Evolutionary conservation across 2,329 filamentous ascomycete species (phyloP).

Genomic region (Lasiodiplodia sp.): DNA sequence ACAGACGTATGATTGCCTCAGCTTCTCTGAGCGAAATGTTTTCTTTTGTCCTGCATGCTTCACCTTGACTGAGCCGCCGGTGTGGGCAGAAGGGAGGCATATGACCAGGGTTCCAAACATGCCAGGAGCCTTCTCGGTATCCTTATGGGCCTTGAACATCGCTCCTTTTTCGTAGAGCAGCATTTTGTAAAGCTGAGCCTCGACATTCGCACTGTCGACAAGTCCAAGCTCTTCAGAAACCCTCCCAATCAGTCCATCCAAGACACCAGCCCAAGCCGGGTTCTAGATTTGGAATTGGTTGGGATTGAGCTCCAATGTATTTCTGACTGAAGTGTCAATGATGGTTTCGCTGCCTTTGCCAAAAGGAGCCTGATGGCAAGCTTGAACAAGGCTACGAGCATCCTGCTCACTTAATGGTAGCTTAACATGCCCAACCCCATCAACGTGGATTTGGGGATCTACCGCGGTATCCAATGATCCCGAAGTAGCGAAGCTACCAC

Average conservation of each 20-base stretch:
- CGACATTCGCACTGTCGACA: slow-evolving; percentile 29
- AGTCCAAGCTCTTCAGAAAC: slow-evolving; percentile 33
- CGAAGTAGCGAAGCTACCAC: neutral
- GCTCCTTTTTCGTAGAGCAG: slow-evolving; percentile 53
- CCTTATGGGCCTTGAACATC: slow-evolving; percentile 57
- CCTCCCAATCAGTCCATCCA: slow-evolving; percentile 33
- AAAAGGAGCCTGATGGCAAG: slow-evolving; percentile 39
- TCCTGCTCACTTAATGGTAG: neutral
- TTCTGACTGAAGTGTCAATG: slow-evolving; percentile 39
- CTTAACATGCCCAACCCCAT: neutral
- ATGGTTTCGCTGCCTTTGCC: slow-evolving; percentile 42
- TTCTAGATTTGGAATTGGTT: slow-evolving; percentile 37
- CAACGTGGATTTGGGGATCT: slow-evolving; percentile 8
- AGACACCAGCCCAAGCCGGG: slow-evolving; percentile 35
- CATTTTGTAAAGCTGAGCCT: slow-evolving; percentile 35
- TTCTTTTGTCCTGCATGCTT: slow-evolving; percentile 47
- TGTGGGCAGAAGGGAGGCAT: slow-evolving; percentile 56
- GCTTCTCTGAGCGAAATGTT: neutral
- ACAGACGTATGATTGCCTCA: neutral
- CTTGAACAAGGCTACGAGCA: slow-evolving; percentile 33
- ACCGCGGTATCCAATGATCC: neutral
- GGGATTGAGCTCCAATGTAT: slow-evolving; percentile 43
- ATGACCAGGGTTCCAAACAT: slow-evolving; percentile 62
- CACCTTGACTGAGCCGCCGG: slow-evolving; percentile 56
- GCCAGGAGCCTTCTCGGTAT: slow-evolving; percentile 56